Conservation (phyloP, 2,329 filamentous ascomycete species). For the Nectriaceae sp. region DNA sequence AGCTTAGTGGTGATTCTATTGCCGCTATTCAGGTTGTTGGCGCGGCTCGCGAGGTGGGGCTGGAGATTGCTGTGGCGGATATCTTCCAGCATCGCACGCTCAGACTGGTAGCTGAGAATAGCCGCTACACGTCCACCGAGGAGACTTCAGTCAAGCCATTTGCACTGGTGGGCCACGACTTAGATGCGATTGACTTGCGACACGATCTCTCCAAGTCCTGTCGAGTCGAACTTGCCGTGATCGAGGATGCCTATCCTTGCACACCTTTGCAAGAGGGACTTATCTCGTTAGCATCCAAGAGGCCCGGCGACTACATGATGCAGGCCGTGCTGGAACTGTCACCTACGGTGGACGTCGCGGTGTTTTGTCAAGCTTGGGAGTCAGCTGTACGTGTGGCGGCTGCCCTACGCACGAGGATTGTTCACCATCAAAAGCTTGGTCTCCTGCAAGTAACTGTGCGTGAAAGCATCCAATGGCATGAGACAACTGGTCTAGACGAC, state of each 20-base stretch:
- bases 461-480: neutral
- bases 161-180: no score
- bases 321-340: constrained; percentile 6
- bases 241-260: constrained; percentile 36
- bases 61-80: neutral
- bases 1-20: constrained; percentile 45
- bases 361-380: neutral
- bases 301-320: constrained; percentile 37
- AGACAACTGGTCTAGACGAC: neutral
- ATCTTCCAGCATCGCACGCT: constrained; percentile 1
- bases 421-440: neutral
- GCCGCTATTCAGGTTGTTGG: constrained; percentile 45
- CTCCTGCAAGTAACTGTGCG: neutral
- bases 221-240: neutral
- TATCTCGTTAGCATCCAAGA: constrained; percentile 35
- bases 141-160: neutral
- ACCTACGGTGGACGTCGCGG: neutral
- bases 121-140: neutral
- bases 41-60: constrained; percentile 26
- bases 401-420: neutral
- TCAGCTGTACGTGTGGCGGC: neutral
- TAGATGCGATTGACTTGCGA: no score
- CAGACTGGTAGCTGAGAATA: neutral
- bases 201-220: neutral
- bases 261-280: constrained; percentile 42